A percentile compares a stretch with the other conserved stretches of the same genome.
Evolutionary conservation across 352 stramenopile species (phyloP).

Genomic region (Globisporangium polare): DNA sequence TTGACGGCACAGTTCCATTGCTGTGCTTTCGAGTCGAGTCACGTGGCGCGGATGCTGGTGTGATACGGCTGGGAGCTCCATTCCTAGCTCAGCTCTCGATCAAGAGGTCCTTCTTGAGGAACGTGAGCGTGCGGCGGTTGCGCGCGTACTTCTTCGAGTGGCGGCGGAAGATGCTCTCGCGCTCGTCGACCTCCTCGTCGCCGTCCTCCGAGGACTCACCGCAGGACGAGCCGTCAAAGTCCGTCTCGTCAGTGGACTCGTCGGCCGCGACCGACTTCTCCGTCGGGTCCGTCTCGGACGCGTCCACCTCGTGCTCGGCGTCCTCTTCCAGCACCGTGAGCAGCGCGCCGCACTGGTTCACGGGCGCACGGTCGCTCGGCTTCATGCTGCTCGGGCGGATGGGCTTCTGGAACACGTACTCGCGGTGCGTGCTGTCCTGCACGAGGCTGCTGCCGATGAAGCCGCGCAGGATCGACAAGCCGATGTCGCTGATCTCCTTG

Average conservation of each 20-base stretch:
- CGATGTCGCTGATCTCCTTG: constrained; percentile 54
- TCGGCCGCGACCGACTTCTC: constrained; percentile 16
- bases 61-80: neutral
- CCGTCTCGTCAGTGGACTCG: constrained; percentile 32
- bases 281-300: constrained; percentile 9
- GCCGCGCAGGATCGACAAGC: constrained; percentile 59
- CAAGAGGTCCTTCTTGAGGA: constrained; percentile 45
- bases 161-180: constrained; percentile 44
- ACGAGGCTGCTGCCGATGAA: constrained; percentile 64
- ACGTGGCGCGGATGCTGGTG: neutral
- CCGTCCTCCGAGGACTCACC: constrained; percentile 38
- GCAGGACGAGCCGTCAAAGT: constrained; percentile 20
- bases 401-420: constrained; percentile 52
- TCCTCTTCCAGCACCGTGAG: constrained; percentile 62
- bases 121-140: constrained; percentile 45
- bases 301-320: constrained; percentile 26
- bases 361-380: constrained; percentile 35
- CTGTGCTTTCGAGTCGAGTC: neutral
- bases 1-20: constrained; percentile 10
- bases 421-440: constrained; percentile 44
- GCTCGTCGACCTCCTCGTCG: constrained; percentile 30
- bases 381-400: constrained; percentile 46
- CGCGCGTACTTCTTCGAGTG: constrained; percentile 59
- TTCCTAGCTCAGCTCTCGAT: constrained; percentile 4
- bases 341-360: constrained; percentile 60